Percentiles rank a stretch among this genome's conserved stretches.
Evolutionary conservation across 768 basidiomycete species (phyloP).

Genomic region (Leccinum broughii): DNA sequence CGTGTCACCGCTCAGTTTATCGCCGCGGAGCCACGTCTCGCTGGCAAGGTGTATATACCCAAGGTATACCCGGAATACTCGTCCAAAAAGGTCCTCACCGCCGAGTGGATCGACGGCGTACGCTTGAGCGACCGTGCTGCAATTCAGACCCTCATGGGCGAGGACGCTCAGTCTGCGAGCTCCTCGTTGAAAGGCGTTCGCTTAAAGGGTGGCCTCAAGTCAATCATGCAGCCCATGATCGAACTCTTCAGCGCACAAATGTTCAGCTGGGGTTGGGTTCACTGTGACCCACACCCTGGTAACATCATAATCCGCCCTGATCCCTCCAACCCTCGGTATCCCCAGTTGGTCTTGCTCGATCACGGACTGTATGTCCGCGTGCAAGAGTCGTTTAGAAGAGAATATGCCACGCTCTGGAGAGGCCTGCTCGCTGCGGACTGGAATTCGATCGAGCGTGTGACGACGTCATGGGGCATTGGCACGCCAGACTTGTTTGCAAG

Average conservation of each 20-base stretch:
- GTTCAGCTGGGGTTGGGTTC: conserved; percentile 90
- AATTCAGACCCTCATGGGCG: conserved; percentile 61
- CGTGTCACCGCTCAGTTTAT: conserved; percentile 66
- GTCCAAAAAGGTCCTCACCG: conserved; percentile 77
- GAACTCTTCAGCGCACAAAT: conserved; percentile 88
- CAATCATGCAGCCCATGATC: conserved; percentile 84
- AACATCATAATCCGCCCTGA: conserved; percentile 72
- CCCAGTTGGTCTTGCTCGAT: conserved; percentile 83
- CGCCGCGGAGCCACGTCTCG: conserved; percentile 66
- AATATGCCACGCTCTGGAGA: conserved; percentile 82
- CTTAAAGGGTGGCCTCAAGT: conserved; percentile 59
- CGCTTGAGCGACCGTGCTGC: conserved; percentile 64
- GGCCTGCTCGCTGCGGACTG: conserved; percentile 59
- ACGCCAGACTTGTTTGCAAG: conserved; percentile 66
- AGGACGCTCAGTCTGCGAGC: conserved; percentile 7
- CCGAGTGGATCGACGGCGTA: conserved; percentile 83
- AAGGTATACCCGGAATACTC: conserved; percentile 69
- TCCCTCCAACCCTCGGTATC: conserved; percentile 26
- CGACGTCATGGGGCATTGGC: conserved; percentile 67
- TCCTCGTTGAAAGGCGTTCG: not conserved
- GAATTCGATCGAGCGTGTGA: conserved; percentile 50
- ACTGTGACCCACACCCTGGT: conserved; percentile 77
- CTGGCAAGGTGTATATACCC: conserved; percentile 76
- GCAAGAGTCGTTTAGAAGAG: conserved; percentile 60
- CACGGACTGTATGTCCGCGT: conserved; percentile 88